Evolutionary conservation across 257 asterid genomes (phyloP), one percentile per base, ranked within the genome.

Genomic region (Nicotiana benthamiana): DNA sequence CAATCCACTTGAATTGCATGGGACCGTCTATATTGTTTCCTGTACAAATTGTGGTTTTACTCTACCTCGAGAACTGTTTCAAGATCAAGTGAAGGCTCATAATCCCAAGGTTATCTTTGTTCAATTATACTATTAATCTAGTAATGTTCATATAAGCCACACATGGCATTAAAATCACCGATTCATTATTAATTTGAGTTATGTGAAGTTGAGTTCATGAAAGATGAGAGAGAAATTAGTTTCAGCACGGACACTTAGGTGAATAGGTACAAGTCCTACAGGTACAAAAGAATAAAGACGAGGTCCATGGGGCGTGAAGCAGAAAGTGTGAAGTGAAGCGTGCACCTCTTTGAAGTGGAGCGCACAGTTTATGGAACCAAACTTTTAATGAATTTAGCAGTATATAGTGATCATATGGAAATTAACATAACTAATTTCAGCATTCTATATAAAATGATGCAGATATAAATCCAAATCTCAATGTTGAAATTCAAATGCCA

Each of bases 1-100:
- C 87, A 93, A 89, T 81, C 99, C 99, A 70, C 93, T 95, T 36
- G 99, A 95, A 87, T 89, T 95, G 86, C 99, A 93, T 65, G 99
- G 99, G 80, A 93, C 98, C 27, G 99, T 95, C 22, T 92, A 95
- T 62, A 82, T 81, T 83, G 99, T 95, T 85, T 83, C 89, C 83
- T 95, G 99, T 86, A 91, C 91, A 20, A 88, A 88, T 30, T 95
- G 99, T 84, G 96, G 92, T 48, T 91, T 86, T 88, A 89, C 99
- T 82, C 28, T 93, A 81, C 84, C 96, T 79, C 92, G 99, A 85
- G 84, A 86, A 82, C 84, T 86, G 66, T 95, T 95, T 86, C 98
- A 93, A 85, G 98, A 92, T 82, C 91, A 91, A 85, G 97, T 95
- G 84, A 95, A 92, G 90, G 91, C 92, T 86, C 94, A 88, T 74